Conservation (phyloP, 2,329 filamentous ascomycete species). For the Dothideomycetes sp. region DNA sequence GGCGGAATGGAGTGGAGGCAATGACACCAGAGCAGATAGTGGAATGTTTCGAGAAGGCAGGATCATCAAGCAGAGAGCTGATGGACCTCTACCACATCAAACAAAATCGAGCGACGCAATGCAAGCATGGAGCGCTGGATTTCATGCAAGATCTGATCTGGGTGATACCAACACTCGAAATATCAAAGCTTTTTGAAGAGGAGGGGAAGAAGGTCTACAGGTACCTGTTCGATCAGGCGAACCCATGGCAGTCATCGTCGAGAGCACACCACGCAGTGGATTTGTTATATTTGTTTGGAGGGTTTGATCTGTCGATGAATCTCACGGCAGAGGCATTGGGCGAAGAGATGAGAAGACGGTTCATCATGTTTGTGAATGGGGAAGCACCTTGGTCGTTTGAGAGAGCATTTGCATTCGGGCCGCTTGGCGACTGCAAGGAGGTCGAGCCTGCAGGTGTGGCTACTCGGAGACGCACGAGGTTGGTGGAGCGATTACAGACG, state of each 20-base stretch:
- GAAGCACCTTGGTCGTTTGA: slow-evolving; percentile 25
- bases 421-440: slow-evolving; percentile 24
- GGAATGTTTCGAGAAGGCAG: slow-evolving; percentile 22
- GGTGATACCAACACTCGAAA: slow-evolving; percentile 16
- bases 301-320: slow-evolving; percentile 26
- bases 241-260: slow-evolving; percentile 37
- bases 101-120: slow-evolving; percentile 26
- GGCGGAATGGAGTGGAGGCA: slow-evolving; percentile 32
- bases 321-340: slow-evolving; percentile 23
- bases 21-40: slow-evolving; percentile 23
- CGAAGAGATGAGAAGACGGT: slow-evolving; percentile 27
- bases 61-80: slow-evolving; percentile 21
- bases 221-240: slow-evolving; percentile 34
- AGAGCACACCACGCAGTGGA: slow-evolving; percentile 39
- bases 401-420: slow-evolving; percentile 28
- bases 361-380: slow-evolving; percentile 29
- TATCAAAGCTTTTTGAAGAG: slow-evolving; percentile 10
- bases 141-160: slow-evolving; percentile 26
- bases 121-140: slow-evolving; percentile 29
- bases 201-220: slow-evolving; percentile 22
- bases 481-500: slow-evolving; percentile 20
- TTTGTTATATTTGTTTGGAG: slow-evolving; percentile 33
- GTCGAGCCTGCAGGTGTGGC: slow-evolving; percentile 23
- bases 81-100: slow-evolving; percentile 32
- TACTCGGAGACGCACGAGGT: slow-evolving; percentile 21